Percentiles rank a stretch among this genome's conserved stretches.
These are phyloP conservation scores for Camelina hispida DNA, from an alignment of 345 rosid species.

Conservation along the genomic window DNA sequence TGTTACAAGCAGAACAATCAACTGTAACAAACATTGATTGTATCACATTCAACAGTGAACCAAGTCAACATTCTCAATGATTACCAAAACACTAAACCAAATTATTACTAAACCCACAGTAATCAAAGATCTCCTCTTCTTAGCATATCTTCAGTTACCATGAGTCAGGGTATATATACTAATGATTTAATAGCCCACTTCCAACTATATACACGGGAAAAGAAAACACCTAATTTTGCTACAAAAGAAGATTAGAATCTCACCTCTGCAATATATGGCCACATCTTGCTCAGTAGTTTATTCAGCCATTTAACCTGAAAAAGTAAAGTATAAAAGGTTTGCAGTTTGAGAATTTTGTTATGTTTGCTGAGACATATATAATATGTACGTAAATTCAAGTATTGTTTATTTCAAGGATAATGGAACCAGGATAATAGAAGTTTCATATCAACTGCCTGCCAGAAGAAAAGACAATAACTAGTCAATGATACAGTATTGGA, in stretches of 20 bases:
- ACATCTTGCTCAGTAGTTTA: slow-evolving; percentile 86
- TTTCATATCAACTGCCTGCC: slow-evolving; percentile 94
- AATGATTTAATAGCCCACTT: slow-evolving; percentile 17
- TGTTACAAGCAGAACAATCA: slow-evolving; percentile 1
- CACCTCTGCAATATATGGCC: slow-evolving; percentile 99
- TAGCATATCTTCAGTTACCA: slow-evolving; percentile 20
- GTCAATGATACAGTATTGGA: slow-evolving; percentile 3
- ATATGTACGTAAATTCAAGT: background rate
- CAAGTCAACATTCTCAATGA: slow-evolving; percentile 12
- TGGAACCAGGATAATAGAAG: slow-evolving; percentile 51
- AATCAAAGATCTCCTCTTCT: slow-evolving; percentile 26
- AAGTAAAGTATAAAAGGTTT: slow-evolving; percentile 20
- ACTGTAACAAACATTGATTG: background rate
- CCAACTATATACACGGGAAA: slow-evolving; percentile 11
- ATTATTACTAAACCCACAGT: background rate
- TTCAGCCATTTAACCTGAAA: slow-evolving; percentile 98
- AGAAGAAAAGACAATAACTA: slow-evolving; percentile 10
- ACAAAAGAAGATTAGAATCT: slow-evolving; percentile 35
- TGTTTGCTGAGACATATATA: background rate
- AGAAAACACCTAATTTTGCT: background rate
- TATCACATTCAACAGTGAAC: slow-evolving; percentile 8
- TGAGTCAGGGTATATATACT: background rate
- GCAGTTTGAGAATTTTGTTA: background rate
- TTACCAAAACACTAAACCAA: slow-evolving; percentile 7
- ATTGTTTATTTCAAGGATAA: slow-evolving; percentile 10